These are phyloP conservation scores for Cucurbita moschata DNA, from an alignment of 306 rosid genomes.

Conservation along the genomic window DNA sequence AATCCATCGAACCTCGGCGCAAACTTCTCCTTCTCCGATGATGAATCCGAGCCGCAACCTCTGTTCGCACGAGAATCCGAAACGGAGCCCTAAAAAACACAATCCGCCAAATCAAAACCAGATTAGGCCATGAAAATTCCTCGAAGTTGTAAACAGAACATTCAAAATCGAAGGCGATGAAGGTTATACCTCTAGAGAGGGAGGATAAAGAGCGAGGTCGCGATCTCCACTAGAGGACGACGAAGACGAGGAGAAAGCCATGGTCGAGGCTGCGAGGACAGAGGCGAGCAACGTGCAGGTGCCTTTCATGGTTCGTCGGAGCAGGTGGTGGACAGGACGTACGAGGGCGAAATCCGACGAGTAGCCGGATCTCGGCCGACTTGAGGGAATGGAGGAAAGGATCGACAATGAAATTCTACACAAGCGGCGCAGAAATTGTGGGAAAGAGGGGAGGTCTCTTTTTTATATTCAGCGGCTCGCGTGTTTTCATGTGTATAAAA, in stretches of 20 bases:
- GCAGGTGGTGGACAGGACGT: not conserved
- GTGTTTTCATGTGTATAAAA: not conserved
- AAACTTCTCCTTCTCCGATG: slow-evolving; percentile 41
- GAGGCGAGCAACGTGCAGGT: slow-evolving; percentile 38
- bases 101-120: not conserved
- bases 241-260: slow-evolving; percentile 24
- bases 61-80: not conserved
- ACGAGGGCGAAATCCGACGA: slow-evolving; percentile 26
- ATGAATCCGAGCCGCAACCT: not conserved
- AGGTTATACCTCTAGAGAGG: slow-evolving; percentile 11
- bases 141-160: not conserved
- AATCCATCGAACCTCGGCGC: slow-evolving; percentile 86
- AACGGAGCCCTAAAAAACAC: slow-evolving; percentile 7
- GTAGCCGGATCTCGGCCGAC: slow-evolving; percentile 29
- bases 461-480: not conserved
- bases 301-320: slow-evolving; percentile 20
- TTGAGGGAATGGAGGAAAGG: not conserved
- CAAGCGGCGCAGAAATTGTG: not conserved
- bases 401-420: not conserved
- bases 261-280: slow-evolving; percentile 34
- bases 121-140: not conserved
- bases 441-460: not conserved
- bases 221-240: slow-evolving; percentile 6
- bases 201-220: not conserved
- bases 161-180: not conserved